Base-by-base conservation (phyloP, 2,329 filamentous ascomycete species). In the Delphinella strobiligena region DNA sequence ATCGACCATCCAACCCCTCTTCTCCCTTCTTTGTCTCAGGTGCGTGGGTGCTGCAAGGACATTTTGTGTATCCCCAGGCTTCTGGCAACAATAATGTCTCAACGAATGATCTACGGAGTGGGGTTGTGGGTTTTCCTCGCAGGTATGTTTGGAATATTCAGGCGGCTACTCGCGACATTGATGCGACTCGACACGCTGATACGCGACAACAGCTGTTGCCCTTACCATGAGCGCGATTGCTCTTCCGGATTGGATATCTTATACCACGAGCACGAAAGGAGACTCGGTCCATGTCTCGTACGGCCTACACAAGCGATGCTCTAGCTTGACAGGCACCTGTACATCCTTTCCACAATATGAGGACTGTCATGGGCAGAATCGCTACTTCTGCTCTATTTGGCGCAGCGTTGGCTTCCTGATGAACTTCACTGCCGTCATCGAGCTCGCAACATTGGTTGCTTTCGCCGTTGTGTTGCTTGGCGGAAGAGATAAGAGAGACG, bases 351-450 rank as follows among this genome's bases (percentile, higher is more conserved):
- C 85, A 3, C 68, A 71, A 47, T 64, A 72, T 39, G 67, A 74
- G 41, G 78, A 85, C 56, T 89, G 84, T 61, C 64, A 67, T 40
- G 72, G 69, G 50, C 72, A 78, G 48, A 74, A 80, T 50, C 71
- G 76, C 37, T 76, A 78, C 53, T 95, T 96, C 63, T 96, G 91
- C 68, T 82, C 78, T 51, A 82, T 93, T 72, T 98, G 89, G 89
- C 75, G 83, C 43, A 85, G 78, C 18, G 78, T 86, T 27, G 87
- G 84, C 17, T 96, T 95, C 62, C 63, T 94, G 47, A 86, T 93
- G 66, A 83, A 80, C 38, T 83, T 95, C 51, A 74, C 82, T 5
- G 75, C 86, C 29, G 78, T 94, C n/a, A 58, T 91, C 30, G 80
- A 93, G 60, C 72, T 91, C 31, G 85, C 82, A 40, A 78, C 78